Evolutionary conservation across 139 green algal genomes (phyloP), one percentile per base, ranked within the genome.

Genomic region (Tetraselmis chui): DNA sequence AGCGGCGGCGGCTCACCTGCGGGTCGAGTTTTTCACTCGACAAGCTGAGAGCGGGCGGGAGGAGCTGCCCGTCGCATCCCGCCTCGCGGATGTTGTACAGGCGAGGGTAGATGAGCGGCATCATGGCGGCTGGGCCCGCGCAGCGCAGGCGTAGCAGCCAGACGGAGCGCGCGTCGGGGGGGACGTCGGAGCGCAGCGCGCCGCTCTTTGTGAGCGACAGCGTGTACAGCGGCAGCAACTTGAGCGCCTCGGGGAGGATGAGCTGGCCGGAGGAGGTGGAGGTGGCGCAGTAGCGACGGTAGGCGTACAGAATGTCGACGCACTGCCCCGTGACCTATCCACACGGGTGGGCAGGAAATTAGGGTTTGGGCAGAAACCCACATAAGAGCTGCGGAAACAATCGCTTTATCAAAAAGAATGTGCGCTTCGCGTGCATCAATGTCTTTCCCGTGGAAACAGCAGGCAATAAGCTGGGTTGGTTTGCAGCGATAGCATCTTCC

Each of bases 241-340:
- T 97, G 67, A 98, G 87, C 24, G 93, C 90, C 87, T 98, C 94
- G 0, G 95, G 95, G 76, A 98, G 88, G 79, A 98, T 96, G 76
- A 98, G 93, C 88, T 98, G 95, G 5, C 87, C 90, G 0, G 83
- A 80, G 30, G 76, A 83, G 59, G 86, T 82, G 26, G 84, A 86
- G 76, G 82, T 87, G 30, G 93, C 91, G 84, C 93, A 97, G 85
- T 96, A 90, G 77, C 92, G 91, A 81, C 93, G 88, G 86, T 96
- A 96, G 11, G 90, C 84, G 24, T 87, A 27, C 80, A 93, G 83
- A 24, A 87, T 82, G 88, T 90, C 78, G 29, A 88, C 77, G 31
- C 82, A 80, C 5, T 5, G 18, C 45, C 11, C 45, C 45, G 45
- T 67, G n/a, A n/a, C n/a, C n/a, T n/a, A n/a, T n/a, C n/a, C n/a